These are phyloP conservation scores for Fraxinus excelsior DNA, from an alignment of 257 asterid species.

Conservation along the genomic window DNA sequence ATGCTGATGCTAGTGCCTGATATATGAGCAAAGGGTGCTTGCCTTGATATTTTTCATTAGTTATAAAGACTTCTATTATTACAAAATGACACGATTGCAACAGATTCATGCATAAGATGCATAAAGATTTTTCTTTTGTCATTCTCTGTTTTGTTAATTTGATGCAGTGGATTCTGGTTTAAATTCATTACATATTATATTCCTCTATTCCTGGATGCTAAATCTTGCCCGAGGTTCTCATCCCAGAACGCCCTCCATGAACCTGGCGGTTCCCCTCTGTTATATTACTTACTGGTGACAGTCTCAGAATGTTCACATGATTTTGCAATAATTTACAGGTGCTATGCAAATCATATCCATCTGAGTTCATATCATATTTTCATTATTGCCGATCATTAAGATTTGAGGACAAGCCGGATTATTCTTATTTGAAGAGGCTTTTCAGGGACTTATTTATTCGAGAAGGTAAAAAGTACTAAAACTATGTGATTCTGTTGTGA, in stretches of 20 bases:
- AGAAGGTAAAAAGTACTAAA: slow-evolving; percentile 20
- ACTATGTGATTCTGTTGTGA: not conserved
- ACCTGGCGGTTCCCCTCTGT: not conserved
- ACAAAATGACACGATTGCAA: not conserved
- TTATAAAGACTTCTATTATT: not conserved
- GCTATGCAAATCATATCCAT: slow-evolving; percentile 36
- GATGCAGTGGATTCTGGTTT: not conserved
- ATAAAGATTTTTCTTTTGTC: not conserved
- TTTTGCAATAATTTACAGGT: slow-evolving; percentile 12
- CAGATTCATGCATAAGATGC: not conserved
- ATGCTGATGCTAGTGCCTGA: not conserved
- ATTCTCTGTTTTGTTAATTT: not conserved
- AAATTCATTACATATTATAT: not conserved
- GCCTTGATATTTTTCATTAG: not conserved
- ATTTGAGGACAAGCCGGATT: slow-evolving; percentile 33
- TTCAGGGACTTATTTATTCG: slow-evolving; percentile 34
- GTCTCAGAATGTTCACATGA: not conserved
- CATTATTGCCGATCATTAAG: slow-evolving; percentile 33
- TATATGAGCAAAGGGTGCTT: not conserved
- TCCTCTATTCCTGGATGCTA: not conserved
- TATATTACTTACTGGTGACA: not conserved
- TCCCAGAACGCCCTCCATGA: not conserved
- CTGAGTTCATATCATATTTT: slow-evolving; percentile 32
- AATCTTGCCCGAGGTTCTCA: not conserved
- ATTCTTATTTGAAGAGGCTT: slow-evolving; percentile 31